Base-by-base conservation (phyloP, 2,329 filamentous ascomycete species). In the Pezicula neosporulosa region DNA sequence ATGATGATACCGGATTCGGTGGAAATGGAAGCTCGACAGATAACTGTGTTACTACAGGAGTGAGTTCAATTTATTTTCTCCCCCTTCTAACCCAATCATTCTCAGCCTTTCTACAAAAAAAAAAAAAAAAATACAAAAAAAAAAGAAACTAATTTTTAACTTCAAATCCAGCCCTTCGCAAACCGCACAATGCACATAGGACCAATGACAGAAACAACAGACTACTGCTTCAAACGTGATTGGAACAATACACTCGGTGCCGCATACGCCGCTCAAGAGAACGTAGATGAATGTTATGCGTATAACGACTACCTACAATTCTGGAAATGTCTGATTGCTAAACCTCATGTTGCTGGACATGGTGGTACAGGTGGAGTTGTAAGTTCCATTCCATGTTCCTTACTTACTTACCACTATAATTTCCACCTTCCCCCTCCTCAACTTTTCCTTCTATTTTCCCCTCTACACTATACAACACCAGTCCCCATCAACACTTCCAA, bases 111-210 rank as follows among this genome's bases (percentile, higher is more conserved):
- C 5, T 28, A 6, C 27, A 28, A 28, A 28, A 28, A 28, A 28
- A n/a, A n/a, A n/a, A n/a, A n/a, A n/a, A n/a, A n/a, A n/a, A n/a
- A n/a, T n/a, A n/a, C n/a, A n/a, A n/a, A 28, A 9, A 28, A 9
- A 28, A 9, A 28, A 28, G 27, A 28, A 6, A 28, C 27, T 28
- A 28, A 28, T 9, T 28, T 28, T 44, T 52, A 3, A 48, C 28
- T 10, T 37, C 28, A 7, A 21, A 21, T 21, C 21, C 44, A 49
- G 8, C 44, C 52, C 10, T 55, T 55, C 18, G 53, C 53, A 41
- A 55, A 55, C 44, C 37, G 44, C 18, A 55, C 52, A 6, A 13
- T 37, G 16, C 49, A 55, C 18, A 37, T 55, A n/a, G 52, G 52
- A 19, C 52, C 52, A 13, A 12, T 49, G 7, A n/a, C 42, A 15